Percentiles rank a stretch among this genome's conserved stretches.
Conservation (phyloP, 2,329 filamentous ascomycete species). For the Neocucurbitaria cava region DNA sequence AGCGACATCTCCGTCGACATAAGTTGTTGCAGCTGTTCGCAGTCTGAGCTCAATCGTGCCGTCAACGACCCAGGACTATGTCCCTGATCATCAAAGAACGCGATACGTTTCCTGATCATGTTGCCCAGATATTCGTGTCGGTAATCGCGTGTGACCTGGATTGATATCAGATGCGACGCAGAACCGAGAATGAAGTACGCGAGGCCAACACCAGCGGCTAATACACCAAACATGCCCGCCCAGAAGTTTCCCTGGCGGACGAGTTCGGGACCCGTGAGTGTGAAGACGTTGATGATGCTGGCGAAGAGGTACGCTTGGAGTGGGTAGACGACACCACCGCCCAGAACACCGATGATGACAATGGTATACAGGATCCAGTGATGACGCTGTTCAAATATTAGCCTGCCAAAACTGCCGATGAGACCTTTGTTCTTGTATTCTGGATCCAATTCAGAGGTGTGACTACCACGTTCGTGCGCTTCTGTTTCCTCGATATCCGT, state of each 20-base stretch:
- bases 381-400: slow-evolving; percentile 44
- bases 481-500: slow-evolving; percentile 17
- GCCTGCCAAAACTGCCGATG: slow-evolving; percentile 40
- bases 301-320: slow-evolving; percentile 50
- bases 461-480: slow-evolving; percentile 5
- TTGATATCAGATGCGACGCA: slow-evolving; percentile 38
- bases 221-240: slow-evolving; percentile 69
- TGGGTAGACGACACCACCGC: slow-evolving; percentile 46
- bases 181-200: slow-evolving; percentile 61
- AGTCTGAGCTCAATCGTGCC: slow-evolving; percentile 63
- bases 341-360: slow-evolving; percentile 37
- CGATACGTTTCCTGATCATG: slow-evolving; percentile 65
- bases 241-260: slow-evolving; percentile 61
- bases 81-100: slow-evolving; percentile 67
- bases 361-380: slow-evolving; percentile 44
- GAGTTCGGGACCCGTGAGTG: slow-evolving; percentile 36
- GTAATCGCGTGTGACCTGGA: slow-evolving; percentile 59
- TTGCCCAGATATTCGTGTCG: slow-evolving; percentile 67
- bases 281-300: slow-evolving; percentile 47
- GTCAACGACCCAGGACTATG: slow-evolving; percentile 68
- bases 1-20: slow-evolving; percentile 67
- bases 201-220: slow-evolving; percentile 62
- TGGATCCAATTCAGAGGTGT: slow-evolving; percentile 20
- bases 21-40: slow-evolving; percentile 67
- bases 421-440: slow-evolving; percentile 42